phyloP scores from a whole-genome alignment of 768 basidiomycete genomes.

The Lactarius pseudohatsudake region DNA sequence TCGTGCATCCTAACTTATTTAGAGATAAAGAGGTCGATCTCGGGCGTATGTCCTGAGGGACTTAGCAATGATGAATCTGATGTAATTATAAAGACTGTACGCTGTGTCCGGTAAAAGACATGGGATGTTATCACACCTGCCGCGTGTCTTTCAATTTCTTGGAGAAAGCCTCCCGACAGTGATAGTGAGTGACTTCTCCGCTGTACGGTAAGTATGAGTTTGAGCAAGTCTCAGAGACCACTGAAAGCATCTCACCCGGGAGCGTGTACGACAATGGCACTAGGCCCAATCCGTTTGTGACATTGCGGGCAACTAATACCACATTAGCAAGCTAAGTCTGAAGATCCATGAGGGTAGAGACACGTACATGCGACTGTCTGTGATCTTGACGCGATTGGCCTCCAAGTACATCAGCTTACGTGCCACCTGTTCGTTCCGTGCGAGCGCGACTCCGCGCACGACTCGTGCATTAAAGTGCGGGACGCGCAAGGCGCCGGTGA shows the following conservation, averaged over 20 bases:
- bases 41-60: background rate
- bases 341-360: constrained; percentile 12
- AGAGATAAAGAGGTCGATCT: constrained; percentile 4
- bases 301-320: constrained; percentile 28
- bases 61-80: background rate
- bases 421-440: constrained; percentile 77
- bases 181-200: constrained; percentile 95
- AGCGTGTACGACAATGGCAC: constrained; percentile 29
- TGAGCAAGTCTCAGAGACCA: background rate
- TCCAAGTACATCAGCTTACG: constrained; percentile 73
- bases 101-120: background rate
- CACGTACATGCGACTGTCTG: constrained; percentile 89
- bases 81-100: constrained; percentile 14
- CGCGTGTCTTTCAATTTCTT: constrained; percentile 47
- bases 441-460: constrained; percentile 65
- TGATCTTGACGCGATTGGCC: constrained; percentile 80
- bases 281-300: constrained; percentile 30
- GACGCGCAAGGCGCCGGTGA: constrained; percentile 65
- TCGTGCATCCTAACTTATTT: constrained; percentile 19
- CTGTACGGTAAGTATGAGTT: constrained; percentile 40
- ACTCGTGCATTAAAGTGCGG: constrained; percentile 71
- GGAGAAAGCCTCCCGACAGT: constrained; percentile 86
- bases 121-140: constrained; percentile 10
- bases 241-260: constrained; percentile 22
- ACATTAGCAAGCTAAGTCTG: background rate